A percentile compares a stretch with the other conserved stretches of the same genome.
phyloP scores from a whole-genome alignment of 257 asterid genomes.

The Lycium ferocissimum region DNA sequence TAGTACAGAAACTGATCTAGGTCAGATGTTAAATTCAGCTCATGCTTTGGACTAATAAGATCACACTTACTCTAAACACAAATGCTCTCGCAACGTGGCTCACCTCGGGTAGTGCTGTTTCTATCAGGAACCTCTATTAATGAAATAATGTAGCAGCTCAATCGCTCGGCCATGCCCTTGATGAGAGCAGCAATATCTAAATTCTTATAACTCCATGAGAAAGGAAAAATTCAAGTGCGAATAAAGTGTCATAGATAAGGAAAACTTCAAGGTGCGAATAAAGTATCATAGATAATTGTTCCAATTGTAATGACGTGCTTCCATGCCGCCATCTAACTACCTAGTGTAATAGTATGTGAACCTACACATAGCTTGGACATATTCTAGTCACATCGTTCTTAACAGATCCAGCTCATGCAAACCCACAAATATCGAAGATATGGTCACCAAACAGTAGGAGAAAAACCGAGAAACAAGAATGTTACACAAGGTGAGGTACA shows the following conservation, averaged over 20 bases:
- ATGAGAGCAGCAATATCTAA: not conserved
- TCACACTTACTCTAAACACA: not conserved
- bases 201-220: not conserved
- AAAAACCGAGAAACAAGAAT: not conserved
- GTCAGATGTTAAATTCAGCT: not conserved
- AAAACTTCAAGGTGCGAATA: not conserved
- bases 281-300: too few relatives aligned
- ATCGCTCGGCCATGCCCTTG: not conserved
- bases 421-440: not conserved
- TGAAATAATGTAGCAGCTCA: not conserved
- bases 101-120: not conserved
- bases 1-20: too few relatives aligned
- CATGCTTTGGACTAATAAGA: not conserved
- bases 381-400: slow-evolving; percentile 3
- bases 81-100: not conserved
- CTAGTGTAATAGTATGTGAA: not conserved
- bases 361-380: not conserved
- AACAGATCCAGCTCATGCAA: slow-evolving; percentile 14
- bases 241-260: not conserved
- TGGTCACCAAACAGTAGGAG: slow-evolving; percentile 3
- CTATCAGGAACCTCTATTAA: not conserved
- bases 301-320: too few relatives aligned
- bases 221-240: not conserved
- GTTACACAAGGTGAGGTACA: not conserved
- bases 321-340: too few relatives aligned